Base-by-base conservation (phyloP, 345 rosid genomes). In the Camelina neglecta region DNA sequence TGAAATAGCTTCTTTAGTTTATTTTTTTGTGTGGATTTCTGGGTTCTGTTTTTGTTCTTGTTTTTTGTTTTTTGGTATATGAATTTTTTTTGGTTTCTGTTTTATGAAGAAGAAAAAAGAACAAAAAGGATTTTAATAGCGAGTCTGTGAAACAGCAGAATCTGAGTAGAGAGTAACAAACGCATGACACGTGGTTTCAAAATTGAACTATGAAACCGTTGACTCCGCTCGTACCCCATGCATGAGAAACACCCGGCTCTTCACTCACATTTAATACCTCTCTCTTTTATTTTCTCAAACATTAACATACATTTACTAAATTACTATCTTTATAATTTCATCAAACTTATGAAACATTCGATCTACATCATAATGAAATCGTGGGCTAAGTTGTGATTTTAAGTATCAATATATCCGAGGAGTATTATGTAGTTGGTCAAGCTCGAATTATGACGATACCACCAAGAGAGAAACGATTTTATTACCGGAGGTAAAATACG, bases 231-330 rank as follows among this genome's bases (percentile, higher is more conserved):
- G 13, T 23, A 66, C 65, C 73, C 68, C 68, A 77, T 71, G 76
- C 77, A 72, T 72, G 81, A 77, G 76, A 65, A 77, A 72, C 77
- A 77, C 35, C 53, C 81, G 77, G 68, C 81, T 65, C 76, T 65
- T 72, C 81, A 33, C 69, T 62, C 66, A 23, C 69, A 6, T 2
- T 60, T 61, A 44, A 48, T 26, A 16, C 44, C 65, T 44, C 44
- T 42, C 35, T 26, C 41, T 67, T 13, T 45, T 41, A 31, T 29
- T 39, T 7, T 60, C 13, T 41, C 13, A 41, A 41, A 41, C 44
- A 35, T 35, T 24, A 24, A 35, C 7, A 35, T 35, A 35, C 39
- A 7, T 35, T 35, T 36, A 36, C 41, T 36, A 36, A 29, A 29
- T 36, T 48, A 49, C 54, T 18, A 21, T 20, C 56, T 51, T n/a